Evolutionary conservation across 768 basidiomycete genomes (phyloP), one percentile per base, ranked within the genome.

Genomic region (Chlorophyllum brunneum): DNA sequence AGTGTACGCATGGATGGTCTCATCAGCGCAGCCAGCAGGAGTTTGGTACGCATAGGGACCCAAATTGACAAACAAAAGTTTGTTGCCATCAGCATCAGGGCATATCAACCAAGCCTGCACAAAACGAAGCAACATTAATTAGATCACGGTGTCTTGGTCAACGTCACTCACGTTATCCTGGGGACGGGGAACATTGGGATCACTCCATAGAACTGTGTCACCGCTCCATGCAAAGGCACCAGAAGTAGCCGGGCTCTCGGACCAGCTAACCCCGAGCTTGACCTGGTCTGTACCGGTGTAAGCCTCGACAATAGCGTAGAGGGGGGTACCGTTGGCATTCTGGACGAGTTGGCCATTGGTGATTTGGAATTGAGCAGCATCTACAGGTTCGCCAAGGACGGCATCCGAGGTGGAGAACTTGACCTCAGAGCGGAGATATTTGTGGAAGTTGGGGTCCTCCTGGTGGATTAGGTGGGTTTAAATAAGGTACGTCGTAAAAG

Each of bases 1-100:
- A 2, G 79, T 82, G 63, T 81, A 83, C 5, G 77, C 81, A 58
- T 82, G 76, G 56, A 83, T 76, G 1, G 81, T 82, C 64, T 81
- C 70, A 58, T 82, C 80, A 2, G 78, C 75, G 58, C 79, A 82
- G 11, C 81, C 81, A 42, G 80, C 65, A 2, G 82, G 82, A 1
- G 82, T 83, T 64, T 71, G 63, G 61, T 80, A 82, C 26, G 59
- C 67, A 57, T 80, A 81, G 9, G 75, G 60, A 1, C 81, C 81
- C 20, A 82, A 73, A 64, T 83, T 82, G 60, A 82, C 61, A 57
- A 74, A 81, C 11, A 81, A 59, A 48, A 70, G 67, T 37, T 59
- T 60, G 61, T 78, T 68, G 10, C 76, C 73, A 30, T 59, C 62
- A 6, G 70, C 65, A 58, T 80, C 77, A 6, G 78, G 74, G 65